Conservation (phyloP, 306 rosid species). For the Mucuna pruriens region DNA sequence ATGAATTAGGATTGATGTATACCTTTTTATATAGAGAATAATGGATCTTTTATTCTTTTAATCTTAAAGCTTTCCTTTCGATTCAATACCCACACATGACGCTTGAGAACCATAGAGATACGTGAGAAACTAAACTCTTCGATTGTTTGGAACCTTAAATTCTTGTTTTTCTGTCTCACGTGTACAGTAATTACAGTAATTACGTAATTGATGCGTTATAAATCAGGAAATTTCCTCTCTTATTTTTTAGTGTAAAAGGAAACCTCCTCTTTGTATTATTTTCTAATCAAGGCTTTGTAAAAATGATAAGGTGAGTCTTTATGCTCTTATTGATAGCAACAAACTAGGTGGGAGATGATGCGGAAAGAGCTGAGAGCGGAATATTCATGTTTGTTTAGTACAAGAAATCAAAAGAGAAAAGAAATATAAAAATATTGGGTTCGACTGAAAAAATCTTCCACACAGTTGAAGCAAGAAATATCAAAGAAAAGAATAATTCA, state of each 20-base stretch:
- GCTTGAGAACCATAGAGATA: neutral
- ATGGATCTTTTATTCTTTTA: neutral
- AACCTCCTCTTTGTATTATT: neutral
- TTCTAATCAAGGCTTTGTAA: no score
- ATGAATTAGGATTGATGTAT: constrained; percentile 5
- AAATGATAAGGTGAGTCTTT: neutral
- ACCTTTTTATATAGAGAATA: neutral
- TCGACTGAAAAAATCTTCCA: no score
- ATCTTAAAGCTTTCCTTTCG: neutral
- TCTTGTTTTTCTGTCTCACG: neutral
- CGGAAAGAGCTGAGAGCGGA: no score
- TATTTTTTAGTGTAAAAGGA: neutral
- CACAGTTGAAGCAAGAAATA: no score
- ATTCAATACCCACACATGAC: neutral
- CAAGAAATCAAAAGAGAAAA: no score
- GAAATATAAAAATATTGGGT: no score
- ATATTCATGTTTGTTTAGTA: no score
- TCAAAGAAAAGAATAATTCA: no score
- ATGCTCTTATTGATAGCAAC: no score
- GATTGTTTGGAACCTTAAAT: neutral
- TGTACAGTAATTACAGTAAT: neutral
- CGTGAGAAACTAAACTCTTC: neutral
- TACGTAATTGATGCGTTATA: neutral
- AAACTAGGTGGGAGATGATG: no score
- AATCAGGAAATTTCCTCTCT: neutral